Base-by-base conservation (phyloP, 2,329 filamentous ascomycete species). In the Rutstroemia sp. region DNA sequence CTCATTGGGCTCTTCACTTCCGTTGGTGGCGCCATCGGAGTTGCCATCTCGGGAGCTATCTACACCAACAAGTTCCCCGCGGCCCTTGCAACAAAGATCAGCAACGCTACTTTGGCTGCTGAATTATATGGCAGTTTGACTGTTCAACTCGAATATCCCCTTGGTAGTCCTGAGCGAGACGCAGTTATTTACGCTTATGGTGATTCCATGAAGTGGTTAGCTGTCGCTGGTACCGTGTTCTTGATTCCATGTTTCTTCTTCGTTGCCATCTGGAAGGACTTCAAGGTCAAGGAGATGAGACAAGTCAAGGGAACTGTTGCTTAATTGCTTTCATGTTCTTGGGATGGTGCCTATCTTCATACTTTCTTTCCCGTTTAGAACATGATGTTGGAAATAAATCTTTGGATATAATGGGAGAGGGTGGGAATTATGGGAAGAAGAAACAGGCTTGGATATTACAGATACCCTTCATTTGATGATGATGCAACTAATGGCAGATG, bases 131-230 rank as follows among this genome's bases (percentile, higher is more conserved):
- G 42, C 68, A 75, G 76, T 30, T 63, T 86, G 23, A 71, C 71
- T 0, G 73, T 72, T 2, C 85, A 87, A 61, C 67, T 82, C 4
- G 69, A 68, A 19, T 86, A 82, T 64, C 69, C 73, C 0, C 63
- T 73, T 27, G 81, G 81, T 1, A 76, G 70, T 3, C 71, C 75
- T 0, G 76, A 74, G 16, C 70, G 84, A 5, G 51, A 46, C n/a
- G 85, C 78, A 0, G 86, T 88, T 58, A 78, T 82, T 51, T 69
- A 72, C 16, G 81, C 84, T 0, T 88, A 88, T 61, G 77, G 72
- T 1, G 75, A 79, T 48, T 73, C 78, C 0, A 79, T 68, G 71
- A 16, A 74, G 75, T 73, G 72, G 68, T 4, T 76, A 70, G 72
- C 73, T 67, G 34, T 69, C 70, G 9, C 57, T 56, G 16, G 67